Evolutionary conservation across 306 rosid genomes (phyloP), one percentile per base, ranked within the genome.

Genomic region (Quercus berberidifolia): DNA sequence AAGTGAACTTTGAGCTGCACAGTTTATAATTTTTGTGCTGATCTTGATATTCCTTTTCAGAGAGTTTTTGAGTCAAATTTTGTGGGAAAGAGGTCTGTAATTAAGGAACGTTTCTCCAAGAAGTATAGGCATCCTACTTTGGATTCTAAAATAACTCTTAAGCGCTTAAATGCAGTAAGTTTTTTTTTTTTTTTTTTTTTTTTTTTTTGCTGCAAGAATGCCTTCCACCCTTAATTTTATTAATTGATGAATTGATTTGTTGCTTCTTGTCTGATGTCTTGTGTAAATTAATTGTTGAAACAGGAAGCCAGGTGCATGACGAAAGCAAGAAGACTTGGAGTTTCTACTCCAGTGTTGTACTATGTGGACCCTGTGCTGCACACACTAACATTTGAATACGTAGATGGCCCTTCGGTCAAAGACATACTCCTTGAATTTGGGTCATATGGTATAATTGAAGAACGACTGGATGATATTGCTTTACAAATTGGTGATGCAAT

Each of bases 271-370:
- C 3, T 78, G 59, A 14, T 69, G 55, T 74, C 49, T 83, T 79
- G 2, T 5, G 57, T 58, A 52, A 64, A 56, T 43, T 23, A 3
- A 35, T 78, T 73, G 46, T 19, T 35, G 82, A 85, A 84, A 77
- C 86, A 94, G 97, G 97, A 94, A 84, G 97, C 98, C 2, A 91
- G 98, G 88, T 94, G 97, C 87, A 86, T 80, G 94, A 92, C 97
- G 10, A 94, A 94, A 81, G 98, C 98, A 60, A 91, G 93, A 64
- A 78, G 88, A 67, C 98, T 94, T 7, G 97, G 97, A 54, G 97
- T 94, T 76, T 23, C 20, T 76, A 91, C 97, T n/a, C 97, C 97
- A 0, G 89, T 81, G 67, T 78, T 94, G 63, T 94, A 85, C 58
- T 85, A 87, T 12, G 91, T 91, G 74, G 97, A 94, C 86, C 85